Conservation (phyloP, 148 eudicot genomes). For the Cornus florida region DNA sequence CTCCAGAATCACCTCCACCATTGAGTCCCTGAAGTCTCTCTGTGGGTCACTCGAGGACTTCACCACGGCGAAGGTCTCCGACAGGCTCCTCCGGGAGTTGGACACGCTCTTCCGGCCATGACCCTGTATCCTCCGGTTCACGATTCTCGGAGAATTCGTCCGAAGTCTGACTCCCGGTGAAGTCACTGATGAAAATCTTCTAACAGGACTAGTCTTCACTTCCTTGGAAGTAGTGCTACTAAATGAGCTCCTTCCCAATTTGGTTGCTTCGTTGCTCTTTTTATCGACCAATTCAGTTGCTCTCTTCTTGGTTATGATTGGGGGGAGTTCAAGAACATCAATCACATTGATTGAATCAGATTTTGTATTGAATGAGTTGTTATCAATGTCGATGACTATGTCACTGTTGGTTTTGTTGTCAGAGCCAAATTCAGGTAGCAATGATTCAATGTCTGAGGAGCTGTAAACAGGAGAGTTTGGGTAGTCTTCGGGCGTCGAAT, state of each 20-base stretch:
- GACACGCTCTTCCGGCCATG: conserved; percentile 38
- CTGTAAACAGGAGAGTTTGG: conserved; percentile 2
- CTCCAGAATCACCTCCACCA: conserved; percentile 89
- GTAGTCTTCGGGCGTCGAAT: conserved; percentile 11
- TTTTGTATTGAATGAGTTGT: neutral
- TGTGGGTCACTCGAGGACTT: conserved; percentile 72
- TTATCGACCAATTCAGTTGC: neutral
- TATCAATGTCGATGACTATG: conserved; percentile 4
- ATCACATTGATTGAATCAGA: neutral
- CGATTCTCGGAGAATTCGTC: conserved; percentile 61
- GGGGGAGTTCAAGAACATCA: neutral
- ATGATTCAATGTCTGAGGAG: conserved; percentile 17
- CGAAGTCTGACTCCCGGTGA: conserved; percentile 52
- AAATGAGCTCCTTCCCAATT: neutral
- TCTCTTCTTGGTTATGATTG: neutral
- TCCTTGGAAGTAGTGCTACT: neutral
- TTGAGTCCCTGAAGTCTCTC: conserved; percentile 77
- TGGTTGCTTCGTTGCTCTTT: neutral
- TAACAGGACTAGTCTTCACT: conserved; percentile 14
- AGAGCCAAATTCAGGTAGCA: conserved; percentile 10
- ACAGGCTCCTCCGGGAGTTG: conserved; percentile 30
- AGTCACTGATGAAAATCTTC: conserved; percentile 5
- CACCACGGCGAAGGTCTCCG: conserved; percentile 85
- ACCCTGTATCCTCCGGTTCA: conserved; percentile 31
- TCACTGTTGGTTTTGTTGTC: neutral